Evolutionary conservation across 2,329 filamentous ascomycete species (phyloP).

Genomic region (Coleophoma eucalyptorum): DNA sequence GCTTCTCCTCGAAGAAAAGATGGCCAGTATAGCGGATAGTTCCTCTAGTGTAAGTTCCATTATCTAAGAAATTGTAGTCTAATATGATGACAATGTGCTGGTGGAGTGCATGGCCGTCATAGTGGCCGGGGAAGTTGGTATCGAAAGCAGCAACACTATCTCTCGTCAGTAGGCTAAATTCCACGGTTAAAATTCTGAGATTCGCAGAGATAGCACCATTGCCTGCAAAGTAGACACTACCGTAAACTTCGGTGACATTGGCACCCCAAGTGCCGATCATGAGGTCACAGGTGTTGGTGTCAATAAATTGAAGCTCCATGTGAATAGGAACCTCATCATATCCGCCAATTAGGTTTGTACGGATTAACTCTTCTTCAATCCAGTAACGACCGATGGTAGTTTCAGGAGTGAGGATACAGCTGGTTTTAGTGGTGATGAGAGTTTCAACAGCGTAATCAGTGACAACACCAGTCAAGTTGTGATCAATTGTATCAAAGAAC

Average conservation of each 20-base stretch:
- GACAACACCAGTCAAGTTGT: constrained; percentile 25
- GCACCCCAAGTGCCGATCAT: constrained; percentile 37
- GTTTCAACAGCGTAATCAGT: constrained; percentile 27
- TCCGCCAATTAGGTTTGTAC: constrained; percentile 30
- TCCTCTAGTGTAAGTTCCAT: constrained; percentile 44
- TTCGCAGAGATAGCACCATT: background rate
- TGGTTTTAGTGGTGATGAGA: constrained; percentile 10
- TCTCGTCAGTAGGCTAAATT: constrained; percentile 32
- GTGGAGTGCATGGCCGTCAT: constrained; percentile 38
- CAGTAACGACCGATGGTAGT: constrained; percentile 52
- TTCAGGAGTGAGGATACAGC: constrained; percentile 47
- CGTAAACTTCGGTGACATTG: constrained; percentile 35
- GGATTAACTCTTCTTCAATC: constrained; percentile 33
- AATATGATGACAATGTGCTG: constrained; percentile 33
- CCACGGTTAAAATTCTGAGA: too few species aligned
- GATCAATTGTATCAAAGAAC: constrained; percentile 14
- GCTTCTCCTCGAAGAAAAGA: constrained; percentile 57
- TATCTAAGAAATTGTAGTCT: constrained; percentile 12
- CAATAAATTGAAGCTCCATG: constrained; percentile 34
- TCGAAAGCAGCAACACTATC: constrained; percentile 37
- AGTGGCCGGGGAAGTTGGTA: constrained; percentile 38
- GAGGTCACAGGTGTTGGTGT: constrained; percentile 35
- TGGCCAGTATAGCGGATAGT: constrained; percentile 57
- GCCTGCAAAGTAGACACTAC: background rate
- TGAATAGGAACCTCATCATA: constrained; percentile 30